Conservation (phyloP, 208 protist genomes). For the Novymonas esmeraldas region DNA sequence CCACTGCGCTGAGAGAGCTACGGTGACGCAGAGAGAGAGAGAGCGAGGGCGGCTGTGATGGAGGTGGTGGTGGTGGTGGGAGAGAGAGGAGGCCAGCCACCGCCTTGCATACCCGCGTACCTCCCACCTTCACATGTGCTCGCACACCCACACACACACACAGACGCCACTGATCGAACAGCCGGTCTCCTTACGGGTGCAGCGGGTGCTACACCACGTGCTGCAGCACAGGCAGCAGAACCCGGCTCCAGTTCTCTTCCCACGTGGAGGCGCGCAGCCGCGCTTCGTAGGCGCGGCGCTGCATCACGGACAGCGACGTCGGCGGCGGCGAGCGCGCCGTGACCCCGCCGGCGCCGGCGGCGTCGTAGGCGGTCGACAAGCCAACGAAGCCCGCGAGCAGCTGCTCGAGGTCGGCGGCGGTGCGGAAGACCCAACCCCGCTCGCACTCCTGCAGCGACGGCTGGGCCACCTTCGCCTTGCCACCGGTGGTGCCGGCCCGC, state of each 20-base stretch:
- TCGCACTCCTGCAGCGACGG: slow-evolving; percentile 46
- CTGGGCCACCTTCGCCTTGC: neutral
- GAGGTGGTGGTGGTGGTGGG: neutral
- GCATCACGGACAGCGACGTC: slow-evolving; percentile 32
- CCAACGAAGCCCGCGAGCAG: slow-evolving; percentile 53
- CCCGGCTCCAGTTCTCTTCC: slow-evolving; percentile 64
- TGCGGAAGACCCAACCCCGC: slow-evolving; percentile 68
- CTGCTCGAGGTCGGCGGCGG: slow-evolving; percentile 53
- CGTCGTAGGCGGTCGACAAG: slow-evolving; percentile 12
- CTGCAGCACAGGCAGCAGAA: slow-evolving; percentile 50
- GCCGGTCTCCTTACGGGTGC: neutral
- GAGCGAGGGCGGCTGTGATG: neutral
- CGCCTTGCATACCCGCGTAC: neutral
- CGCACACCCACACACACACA: neutral
- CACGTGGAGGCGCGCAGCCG: slow-evolving; percentile 44
- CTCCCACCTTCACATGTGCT: neutral
- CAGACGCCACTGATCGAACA: neutral
- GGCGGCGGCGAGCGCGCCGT: slow-evolving; percentile 2
- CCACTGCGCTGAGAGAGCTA: too few relatives aligned
- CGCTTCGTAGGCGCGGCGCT: slow-evolving; percentile 29
- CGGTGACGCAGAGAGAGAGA: too few relatives aligned
- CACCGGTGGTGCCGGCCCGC: neutral
- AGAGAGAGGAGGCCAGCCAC: neutral
- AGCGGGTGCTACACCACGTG: slow-evolving; percentile 24
- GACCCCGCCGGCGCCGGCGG: neutral